Evolutionary conservation across 306 rosid genomes (phyloP).

Genomic region (Sicyos edulis): DNA sequence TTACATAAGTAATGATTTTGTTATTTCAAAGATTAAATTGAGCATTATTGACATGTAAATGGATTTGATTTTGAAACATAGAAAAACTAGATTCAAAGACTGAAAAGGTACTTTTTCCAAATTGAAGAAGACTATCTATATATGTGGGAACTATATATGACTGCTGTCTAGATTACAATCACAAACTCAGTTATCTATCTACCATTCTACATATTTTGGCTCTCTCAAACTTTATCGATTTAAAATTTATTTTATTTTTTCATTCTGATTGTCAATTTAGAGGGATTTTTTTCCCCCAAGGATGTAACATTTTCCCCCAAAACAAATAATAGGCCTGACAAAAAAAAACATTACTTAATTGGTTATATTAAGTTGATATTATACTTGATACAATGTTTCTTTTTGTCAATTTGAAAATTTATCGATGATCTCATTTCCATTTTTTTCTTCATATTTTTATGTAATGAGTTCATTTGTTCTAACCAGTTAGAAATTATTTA

Average conservation of each 20-base stretch:
- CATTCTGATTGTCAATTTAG: too few species aligned
- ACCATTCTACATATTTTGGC: neutral
- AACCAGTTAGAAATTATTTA: neutral
- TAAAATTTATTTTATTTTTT: neutral
- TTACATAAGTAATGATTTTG: too few species aligned
- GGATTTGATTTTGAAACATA: too few species aligned
- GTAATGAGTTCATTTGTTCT: neutral
- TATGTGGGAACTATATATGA: neutral
- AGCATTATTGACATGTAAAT: too few species aligned
- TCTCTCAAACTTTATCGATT: neutral
- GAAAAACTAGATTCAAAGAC: too few species aligned
- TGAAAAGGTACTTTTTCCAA: too few species aligned
- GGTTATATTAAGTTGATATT: neutral
- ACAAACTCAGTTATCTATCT: neutral
- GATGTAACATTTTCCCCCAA: neutral
- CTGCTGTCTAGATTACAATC: constrained; percentile 8
- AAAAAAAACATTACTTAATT: neutral
- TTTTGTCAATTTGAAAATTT: neutral
- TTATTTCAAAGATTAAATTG: too few species aligned
- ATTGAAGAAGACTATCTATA: neutral
- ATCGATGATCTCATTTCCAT: neutral
- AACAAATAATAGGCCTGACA: neutral
- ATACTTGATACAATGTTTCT: neutral
- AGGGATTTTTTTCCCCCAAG: too few species aligned
- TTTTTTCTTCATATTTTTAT: neutral